phyloP scores from a whole-genome alignment of 192 early-diverging fungal genomes.

The Podochytrium sp. region DNA sequence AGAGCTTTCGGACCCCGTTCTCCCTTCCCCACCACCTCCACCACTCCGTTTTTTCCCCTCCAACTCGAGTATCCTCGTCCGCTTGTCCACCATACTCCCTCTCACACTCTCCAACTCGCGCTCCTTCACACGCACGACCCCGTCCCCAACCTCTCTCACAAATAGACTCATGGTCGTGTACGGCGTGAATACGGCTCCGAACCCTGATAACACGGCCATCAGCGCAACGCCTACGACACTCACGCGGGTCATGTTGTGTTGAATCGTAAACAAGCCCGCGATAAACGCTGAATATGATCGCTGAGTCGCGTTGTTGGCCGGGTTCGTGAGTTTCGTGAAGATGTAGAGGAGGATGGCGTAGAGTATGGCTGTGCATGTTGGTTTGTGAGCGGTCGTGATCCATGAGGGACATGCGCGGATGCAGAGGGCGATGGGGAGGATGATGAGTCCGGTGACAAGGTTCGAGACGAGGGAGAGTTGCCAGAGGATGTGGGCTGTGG shows the following conservation, averaged over 20 bases:
- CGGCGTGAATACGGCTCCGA: constrained; percentile 91
- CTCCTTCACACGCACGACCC: constrained; percentile 64
- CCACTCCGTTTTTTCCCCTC: no score
- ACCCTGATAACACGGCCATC: constrained; percentile 92
- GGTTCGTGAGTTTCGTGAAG: background rate
- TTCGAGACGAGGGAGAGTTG: background rate
- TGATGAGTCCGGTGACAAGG: background rate
- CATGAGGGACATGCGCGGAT: background rate
- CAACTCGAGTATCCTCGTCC: background rate
- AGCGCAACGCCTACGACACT: constrained; percentile 90
- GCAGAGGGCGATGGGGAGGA: background rate
- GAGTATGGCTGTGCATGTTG: background rate
- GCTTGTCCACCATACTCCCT: background rate
- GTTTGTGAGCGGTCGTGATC: background rate
- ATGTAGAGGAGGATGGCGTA: background rate
- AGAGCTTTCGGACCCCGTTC: no score
- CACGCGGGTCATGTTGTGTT: constrained; percentile 75
- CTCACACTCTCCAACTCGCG: constrained; percentile 57
- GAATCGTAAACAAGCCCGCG: constrained; percentile 37
- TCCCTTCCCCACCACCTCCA: background rate
- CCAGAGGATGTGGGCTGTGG: background rate
- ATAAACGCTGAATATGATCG: constrained; percentile 20
- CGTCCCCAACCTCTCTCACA: constrained; percentile 54
- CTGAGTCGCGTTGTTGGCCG: background rate
- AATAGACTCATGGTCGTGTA: constrained; percentile 85